Evolutionary conservation across 805 yeast genomes (phyloP).

Genomic region (Candida schatavii): DNA sequence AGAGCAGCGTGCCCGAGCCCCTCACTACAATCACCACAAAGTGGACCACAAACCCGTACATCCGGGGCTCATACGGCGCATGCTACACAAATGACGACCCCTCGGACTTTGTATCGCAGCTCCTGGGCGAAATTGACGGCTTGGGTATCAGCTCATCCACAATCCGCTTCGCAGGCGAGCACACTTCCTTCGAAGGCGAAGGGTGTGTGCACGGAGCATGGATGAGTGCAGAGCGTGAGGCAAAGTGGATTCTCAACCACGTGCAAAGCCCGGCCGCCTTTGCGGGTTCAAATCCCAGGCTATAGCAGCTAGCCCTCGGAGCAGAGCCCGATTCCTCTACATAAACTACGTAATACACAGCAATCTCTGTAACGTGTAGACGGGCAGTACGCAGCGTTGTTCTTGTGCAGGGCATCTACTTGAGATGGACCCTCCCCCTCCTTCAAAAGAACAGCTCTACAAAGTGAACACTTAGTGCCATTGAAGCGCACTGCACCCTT

Average conservation of each 20-base stretch:
- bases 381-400: too few relatives aligned
- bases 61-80: constrained; percentile 81
- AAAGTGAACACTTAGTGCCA: too few relatives aligned
- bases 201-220: constrained; percentile 95
- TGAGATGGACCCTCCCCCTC: too few relatives aligned
- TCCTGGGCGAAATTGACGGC: constrained; percentile 42
- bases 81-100: constrained; percentile 70
- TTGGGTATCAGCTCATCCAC: constrained; percentile 38
- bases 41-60: constrained; percentile 80
- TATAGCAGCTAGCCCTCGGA: neutral
- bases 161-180: constrained; percentile 88
- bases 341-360: too few relatives aligned
- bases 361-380: too few relatives aligned
- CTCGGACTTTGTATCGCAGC: constrained; percentile 55
- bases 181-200: constrained; percentile 79
- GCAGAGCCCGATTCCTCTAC: too few relatives aligned
- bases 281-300: neutral
- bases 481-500: too few relatives aligned
- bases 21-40: constrained; percentile 46
- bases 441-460: too few relatives aligned
- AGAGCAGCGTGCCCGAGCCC: constrained; percentile 15
- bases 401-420: too few relatives aligned
- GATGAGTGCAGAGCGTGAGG: constrained; percentile 66
- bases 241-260: constrained; percentile 30
- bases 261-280: neutral